phyloP scores from a whole-genome alignment of 208 protist genomes.

The Acanthamoeba royreba region DNA sequence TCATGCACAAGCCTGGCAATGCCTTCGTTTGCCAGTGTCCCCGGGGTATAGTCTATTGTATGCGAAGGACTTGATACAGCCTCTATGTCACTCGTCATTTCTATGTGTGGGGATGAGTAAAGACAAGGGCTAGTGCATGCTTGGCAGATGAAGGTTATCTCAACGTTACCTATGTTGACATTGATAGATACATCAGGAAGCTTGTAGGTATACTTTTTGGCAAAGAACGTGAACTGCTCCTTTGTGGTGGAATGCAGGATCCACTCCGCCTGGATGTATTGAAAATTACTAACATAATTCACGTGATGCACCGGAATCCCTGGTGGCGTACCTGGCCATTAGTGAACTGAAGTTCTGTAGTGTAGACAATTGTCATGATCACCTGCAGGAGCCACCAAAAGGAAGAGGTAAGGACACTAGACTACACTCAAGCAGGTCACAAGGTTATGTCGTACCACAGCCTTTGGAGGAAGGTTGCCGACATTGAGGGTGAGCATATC shows the following conservation, averaged over 20 bases:
- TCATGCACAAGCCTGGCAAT: background rate
- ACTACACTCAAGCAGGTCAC: background rate
- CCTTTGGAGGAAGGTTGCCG: constrained; percentile 34
- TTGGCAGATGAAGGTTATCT: background rate
- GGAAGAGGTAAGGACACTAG: too few species aligned
- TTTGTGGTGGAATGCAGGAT: background rate
- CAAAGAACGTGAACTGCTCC: background rate
- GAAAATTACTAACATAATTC: too few species aligned
- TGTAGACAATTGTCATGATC: constrained; percentile 16
- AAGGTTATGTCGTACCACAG: background rate
- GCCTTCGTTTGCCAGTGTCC: background rate
- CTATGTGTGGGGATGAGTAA: background rate
- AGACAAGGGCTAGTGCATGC: background rate
- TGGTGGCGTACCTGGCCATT: background rate
- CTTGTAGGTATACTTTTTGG: background rate
- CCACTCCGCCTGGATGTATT: constrained; percentile 14
- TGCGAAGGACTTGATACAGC: background rate
- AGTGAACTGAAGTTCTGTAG: background rate
- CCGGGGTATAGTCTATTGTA: background rate
- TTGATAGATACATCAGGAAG: background rate
- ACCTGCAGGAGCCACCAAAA: too few species aligned
- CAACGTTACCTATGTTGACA: background rate
- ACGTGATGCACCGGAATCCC: too few species aligned
- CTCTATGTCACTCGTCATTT: background rate
- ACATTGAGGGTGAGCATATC: constrained; percentile 48